phyloP scores from a whole-genome alignment of 2,329 filamentous ascomycete species.

The Xylariaceae sp. region DNA sequence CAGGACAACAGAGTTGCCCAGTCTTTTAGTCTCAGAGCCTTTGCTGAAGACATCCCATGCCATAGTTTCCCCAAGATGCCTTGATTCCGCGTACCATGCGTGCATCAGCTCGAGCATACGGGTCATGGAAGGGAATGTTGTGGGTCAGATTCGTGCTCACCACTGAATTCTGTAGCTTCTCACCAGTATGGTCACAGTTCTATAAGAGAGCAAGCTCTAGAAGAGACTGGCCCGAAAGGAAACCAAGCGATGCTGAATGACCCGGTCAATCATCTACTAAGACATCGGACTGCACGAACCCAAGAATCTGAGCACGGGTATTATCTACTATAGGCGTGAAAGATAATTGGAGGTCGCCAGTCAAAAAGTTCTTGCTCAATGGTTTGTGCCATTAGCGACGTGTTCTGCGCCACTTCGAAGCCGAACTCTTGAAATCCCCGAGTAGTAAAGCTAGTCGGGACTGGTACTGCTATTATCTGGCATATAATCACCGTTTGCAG shows the following conservation, averaged over 20 bases:
- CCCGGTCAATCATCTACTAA: not conserved
- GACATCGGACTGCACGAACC: constrained; percentile 5
- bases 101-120: constrained; percentile 1
- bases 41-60: constrained; percentile 8
- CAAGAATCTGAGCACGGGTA: not conserved
- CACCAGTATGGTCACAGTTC: constrained; percentile 4
- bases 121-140: constrained; percentile 12
- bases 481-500: not conserved
- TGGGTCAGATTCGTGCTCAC: constrained; percentile 9
- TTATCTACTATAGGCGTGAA: not conserved
- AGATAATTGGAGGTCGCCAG: constrained; percentile 5
- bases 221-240: constrained; percentile 10
- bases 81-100: constrained; percentile 10
- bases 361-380: constrained; percentile 5
- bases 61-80: constrained; percentile 11
- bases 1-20: constrained; percentile 6
- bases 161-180: constrained; percentile 4
- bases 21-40: constrained; percentile 4
- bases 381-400: constrained; percentile 1
- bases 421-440: too few relatives aligned
- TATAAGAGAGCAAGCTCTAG: too few relatives aligned
- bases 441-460: not conserved
- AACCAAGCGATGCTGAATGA: constrained; percentile 11
- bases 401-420: not conserved
- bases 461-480: not conserved